Conservation (phyloP, 768 basidiomycete genomes). For the Obba rivulosa region DNA sequence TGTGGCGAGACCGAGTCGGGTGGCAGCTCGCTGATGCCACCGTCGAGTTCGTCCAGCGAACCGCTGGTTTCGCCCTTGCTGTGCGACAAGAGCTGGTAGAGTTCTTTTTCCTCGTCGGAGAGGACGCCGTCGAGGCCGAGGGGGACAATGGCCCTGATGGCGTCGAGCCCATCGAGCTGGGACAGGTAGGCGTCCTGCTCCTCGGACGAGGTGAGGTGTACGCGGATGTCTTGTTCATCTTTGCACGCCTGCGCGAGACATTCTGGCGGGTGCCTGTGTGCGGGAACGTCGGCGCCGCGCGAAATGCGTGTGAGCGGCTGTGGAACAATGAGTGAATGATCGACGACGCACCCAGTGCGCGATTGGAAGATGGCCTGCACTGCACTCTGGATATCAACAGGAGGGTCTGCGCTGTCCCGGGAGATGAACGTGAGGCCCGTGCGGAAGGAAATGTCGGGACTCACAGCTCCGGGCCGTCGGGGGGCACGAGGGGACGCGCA, state of each 20-base stretch:
- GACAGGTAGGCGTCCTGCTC: constrained; percentile 27
- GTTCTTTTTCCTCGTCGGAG: constrained; percentile 22
- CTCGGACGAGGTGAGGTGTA: constrained; percentile 26
- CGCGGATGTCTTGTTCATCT: constrained; percentile 20
- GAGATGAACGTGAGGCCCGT: not conserved
- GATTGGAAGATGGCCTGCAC: constrained; percentile 33
- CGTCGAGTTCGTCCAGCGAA: constrained; percentile 18
- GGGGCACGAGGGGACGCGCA: constrained; percentile 32
- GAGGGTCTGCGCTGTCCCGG: constrained; percentile 11
- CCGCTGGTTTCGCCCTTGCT: constrained; percentile 4
- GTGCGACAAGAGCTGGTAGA: constrained; percentile 18
- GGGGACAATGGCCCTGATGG: constrained; percentile 26
- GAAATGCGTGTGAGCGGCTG: too few species aligned
- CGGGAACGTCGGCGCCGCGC: not conserved
- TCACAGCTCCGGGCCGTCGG: constrained; percentile 23
- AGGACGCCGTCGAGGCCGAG: constrained; percentile 15
- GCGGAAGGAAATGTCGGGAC: constrained; percentile 11
- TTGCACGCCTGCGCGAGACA: constrained; percentile 8
- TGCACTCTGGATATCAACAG: constrained; percentile 24
- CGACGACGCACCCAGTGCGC: constrained; percentile 33
- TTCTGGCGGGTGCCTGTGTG: constrained; percentile 12
- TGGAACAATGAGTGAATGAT: too few species aligned
- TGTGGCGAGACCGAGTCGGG: not conserved
- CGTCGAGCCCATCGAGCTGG: constrained; percentile 21
- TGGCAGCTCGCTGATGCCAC: constrained; percentile 2